Percentiles rank a stretch among this genome's conserved stretches.
These are phyloP conservation scores for Elsinoe fawcettii DNA, from an alignment of 2,329 filamentous ascomycete species.

Conservation along the genomic window DNA sequence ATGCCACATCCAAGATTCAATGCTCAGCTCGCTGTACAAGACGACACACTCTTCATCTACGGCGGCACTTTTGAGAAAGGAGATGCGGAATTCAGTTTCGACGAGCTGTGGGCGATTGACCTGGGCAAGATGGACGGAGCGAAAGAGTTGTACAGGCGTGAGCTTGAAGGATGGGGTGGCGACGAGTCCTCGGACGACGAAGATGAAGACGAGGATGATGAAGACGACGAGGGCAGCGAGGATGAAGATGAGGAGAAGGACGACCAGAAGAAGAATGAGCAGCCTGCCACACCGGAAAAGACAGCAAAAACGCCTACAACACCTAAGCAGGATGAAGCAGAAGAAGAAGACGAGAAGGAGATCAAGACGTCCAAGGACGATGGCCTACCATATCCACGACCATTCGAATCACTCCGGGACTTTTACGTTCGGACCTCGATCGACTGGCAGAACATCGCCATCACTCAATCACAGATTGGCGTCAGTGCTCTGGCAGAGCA, in stretches of 20 bases:
- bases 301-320: slow-evolving; percentile 23
- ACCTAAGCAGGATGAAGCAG: slow-evolving; percentile 43
- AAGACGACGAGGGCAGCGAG: slow-evolving; percentile 42
- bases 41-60: slow-evolving; percentile 87
- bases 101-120: slow-evolving; percentile 88
- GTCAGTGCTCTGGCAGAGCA: slow-evolving; percentile 54
- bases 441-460: slow-evolving; percentile 80
- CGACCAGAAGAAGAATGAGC: slow-evolving; percentile 25
- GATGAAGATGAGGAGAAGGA: slow-evolving; percentile 43
- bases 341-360: slow-evolving; percentile 29
- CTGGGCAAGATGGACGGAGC: slow-evolving; percentile 92
- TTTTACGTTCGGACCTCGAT: slow-evolving; percentile 84
- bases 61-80: slow-evolving; percentile 93
- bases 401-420: slow-evolving; percentile 83
- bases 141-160: slow-evolving; percentile 78
- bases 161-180: slow-evolving; percentile 75
- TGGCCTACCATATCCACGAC: slow-evolving; percentile 64
- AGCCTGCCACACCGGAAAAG: slow-evolving; percentile 46
- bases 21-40: slow-evolving; percentile 79
- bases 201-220: slow-evolving; percentile 43
- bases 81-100: slow-evolving; percentile 90
- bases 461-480: background rate
- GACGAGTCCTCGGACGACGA: slow-evolving; percentile 38
- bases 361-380: slow-evolving; percentile 54
- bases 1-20: slow-evolving; percentile 90